Percentiles rank a stretch among this genome's conserved stretches.
Conservation (phyloP, 805 yeast species). For the Barnettozyma siamensis region DNA sequence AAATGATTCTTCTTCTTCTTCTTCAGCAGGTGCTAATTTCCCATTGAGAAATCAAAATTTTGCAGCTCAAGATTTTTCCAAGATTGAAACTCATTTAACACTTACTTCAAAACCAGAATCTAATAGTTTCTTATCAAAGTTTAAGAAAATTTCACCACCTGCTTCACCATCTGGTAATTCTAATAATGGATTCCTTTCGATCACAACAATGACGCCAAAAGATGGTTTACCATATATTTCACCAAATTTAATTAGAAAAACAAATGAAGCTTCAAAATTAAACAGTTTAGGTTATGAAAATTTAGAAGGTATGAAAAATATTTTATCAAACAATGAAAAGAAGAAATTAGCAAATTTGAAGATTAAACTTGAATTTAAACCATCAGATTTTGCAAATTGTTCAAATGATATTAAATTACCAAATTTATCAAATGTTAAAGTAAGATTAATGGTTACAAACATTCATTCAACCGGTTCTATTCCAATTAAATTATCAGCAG, state of each 20-base stretch:
- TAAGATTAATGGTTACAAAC: constrained; percentile 30
- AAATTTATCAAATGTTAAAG: constrained; percentile 16
- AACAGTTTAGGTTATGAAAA: constrained; percentile 31
- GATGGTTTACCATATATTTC: constrained; percentile 33
- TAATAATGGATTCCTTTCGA: constrained; percentile 27
- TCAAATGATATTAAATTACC: constrained; percentile 16
- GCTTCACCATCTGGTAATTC: neutral
- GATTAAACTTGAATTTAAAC: constrained; percentile 26
- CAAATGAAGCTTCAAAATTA: constrained; percentile 29
- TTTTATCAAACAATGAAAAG: constrained; percentile 27
- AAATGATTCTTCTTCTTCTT: neutral
- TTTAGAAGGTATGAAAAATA: constrained; percentile 24
- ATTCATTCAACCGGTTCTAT: constrained; percentile 31
- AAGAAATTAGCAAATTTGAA: constrained; percentile 23
- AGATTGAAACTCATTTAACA: constrained; percentile 11
- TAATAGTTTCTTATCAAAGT: neutral
- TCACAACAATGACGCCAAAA: constrained; percentile 28
- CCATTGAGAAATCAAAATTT: constrained; percentile 18
- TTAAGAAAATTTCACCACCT: neutral
- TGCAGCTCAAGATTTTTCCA: constrained; percentile 18
- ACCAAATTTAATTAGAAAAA: constrained; percentile 32
- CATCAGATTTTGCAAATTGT: constrained; percentile 29
- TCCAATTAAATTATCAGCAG: constrained; percentile 36
- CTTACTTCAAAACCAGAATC: constrained; percentile 4
- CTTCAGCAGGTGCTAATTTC: constrained; percentile 10